A percentile compares a stretch with the other conserved stretches of the same genome.
Conservation (phyloP, 2,329 filamentous ascomycete species). For the Dactylella cylindrospora region DNA sequence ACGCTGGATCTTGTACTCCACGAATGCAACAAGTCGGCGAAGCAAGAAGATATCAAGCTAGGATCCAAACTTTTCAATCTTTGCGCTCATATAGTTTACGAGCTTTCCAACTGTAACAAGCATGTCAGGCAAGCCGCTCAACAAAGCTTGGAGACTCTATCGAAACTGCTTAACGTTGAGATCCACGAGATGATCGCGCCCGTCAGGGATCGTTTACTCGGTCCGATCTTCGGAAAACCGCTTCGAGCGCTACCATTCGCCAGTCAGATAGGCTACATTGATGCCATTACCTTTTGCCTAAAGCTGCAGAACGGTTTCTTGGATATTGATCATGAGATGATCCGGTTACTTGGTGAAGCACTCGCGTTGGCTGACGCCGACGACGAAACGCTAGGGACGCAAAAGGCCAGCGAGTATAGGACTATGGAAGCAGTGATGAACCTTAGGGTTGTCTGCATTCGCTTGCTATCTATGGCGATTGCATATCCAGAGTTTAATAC, state of each 20-base stretch:
- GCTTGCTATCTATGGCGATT: slow-evolving; percentile 89
- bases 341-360: slow-evolving; percentile 87
- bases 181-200: slow-evolving; percentile 86
- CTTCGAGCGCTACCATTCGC: slow-evolving; percentile 87
- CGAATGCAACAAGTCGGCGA: slow-evolving; percentile 74
- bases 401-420: slow-evolving; percentile 90
- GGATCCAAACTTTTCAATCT: slow-evolving; percentile 70
- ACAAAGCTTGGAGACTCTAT: slow-evolving; percentile 75
- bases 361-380: slow-evolving; percentile 90
- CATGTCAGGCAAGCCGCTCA: slow-evolving; percentile 88
- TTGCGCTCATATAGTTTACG: slow-evolving; percentile 80
- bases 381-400: slow-evolving; percentile 78
- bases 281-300: slow-evolving; percentile 94
- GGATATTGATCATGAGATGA: slow-evolving; percentile 86
- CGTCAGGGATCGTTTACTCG: slow-evolving; percentile 84
- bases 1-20: slow-evolving; percentile 78
- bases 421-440: slow-evolving; percentile 95
- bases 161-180: slow-evolving; percentile 72
- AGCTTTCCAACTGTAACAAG: slow-evolving; percentile 92
- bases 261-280: slow-evolving; percentile 96
- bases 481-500: slow-evolving; percentile 81
- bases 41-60: slow-evolving; percentile 74
- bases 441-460: slow-evolving; percentile 88
- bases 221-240: slow-evolving; percentile 93
- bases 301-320: slow-evolving; percentile 85